Base-by-base conservation (phyloP, 768 basidiomycete species). In the Kondoa subrosea region DNA sequence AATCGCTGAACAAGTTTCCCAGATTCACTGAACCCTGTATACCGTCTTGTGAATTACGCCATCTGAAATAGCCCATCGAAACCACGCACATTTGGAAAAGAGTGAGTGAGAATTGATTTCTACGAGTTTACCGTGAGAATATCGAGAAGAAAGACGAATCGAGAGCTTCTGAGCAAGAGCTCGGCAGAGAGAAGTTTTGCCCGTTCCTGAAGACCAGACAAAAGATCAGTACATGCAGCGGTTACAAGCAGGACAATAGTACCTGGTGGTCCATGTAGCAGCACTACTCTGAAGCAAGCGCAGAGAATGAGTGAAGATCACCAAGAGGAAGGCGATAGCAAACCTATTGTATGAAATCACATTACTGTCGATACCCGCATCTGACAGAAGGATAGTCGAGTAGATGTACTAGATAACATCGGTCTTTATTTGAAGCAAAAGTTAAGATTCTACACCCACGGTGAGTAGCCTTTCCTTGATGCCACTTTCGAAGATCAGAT, bases 91-190 rank as follows among this genome's bases (percentile, higher is more conserved):
- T 73, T 91, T 88, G 17, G 90, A 92, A 76, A 99, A 97, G 17
- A 99, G 82, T 1, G 92, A 96, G 78, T 97, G 95, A 0, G 95
- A 92, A 76, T 97, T 97, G 74, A 99, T 95, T 77, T 99, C 95
- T 58, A 99, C 82, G 14, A 99, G 80, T 59, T 90, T 87, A 34
- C 89, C 83, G 77, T 88, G 83, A 0, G 87, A 80, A 76, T 95
- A 99, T 30, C 91, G 93, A 72, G 57, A 84, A 0, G 88, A 87
- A 4, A 97, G 81, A 31, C 95, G 84, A 69, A 97, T 89, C 0
- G 91, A 85, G 12, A 97, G 81, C 73, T 97, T 99, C 72, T 99
- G 95, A 0, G 95, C 91, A 3, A 99, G 81, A 12, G 93, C 93
- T 56, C 91, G 83, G 75, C 91, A 96, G 1, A 99, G 80, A 0